These are phyloP conservation scores for Fusarium globosum DNA, from an alignment of 2,329 filamentous ascomycete species.

Conservation along the genomic window DNA sequence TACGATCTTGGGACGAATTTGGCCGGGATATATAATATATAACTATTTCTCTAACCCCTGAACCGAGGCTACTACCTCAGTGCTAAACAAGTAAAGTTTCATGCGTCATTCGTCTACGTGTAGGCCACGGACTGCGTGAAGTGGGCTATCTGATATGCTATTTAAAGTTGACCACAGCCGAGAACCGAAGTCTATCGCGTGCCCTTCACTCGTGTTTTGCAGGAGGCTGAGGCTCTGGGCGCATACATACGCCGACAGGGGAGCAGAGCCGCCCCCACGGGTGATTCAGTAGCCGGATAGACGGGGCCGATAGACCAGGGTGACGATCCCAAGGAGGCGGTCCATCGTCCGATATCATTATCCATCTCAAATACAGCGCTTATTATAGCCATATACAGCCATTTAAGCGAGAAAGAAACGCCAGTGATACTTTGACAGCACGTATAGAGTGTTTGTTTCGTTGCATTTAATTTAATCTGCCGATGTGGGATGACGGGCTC, in stretches of 20 bases:
- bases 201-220: background rate
- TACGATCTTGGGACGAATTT: rapidly evolving
- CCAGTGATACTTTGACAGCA: rapidly evolving
- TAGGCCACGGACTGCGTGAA: background rate
- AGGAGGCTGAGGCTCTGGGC: background rate
- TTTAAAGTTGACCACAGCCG: background rate
- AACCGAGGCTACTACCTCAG: background rate
- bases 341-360: background rate
- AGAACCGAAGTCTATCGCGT: background rate
- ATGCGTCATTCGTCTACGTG: background rate
- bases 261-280: background rate
- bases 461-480: background rate
- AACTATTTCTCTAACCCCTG: background rate
- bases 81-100: rapidly evolving
- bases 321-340: rapidly evolving
- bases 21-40: background rate
- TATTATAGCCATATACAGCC: rapidly evolving
- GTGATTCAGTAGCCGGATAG: no score
- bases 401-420: background rate
- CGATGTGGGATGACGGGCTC: background rate
- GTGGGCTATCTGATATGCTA: background rate
- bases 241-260: background rate
- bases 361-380: background rate
- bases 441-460: background rate
- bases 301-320: background rate